Evolutionary conservation across 2,329 filamentous ascomycete genomes (phyloP).

Genomic region (Didymosphaeria variabile): DNA sequence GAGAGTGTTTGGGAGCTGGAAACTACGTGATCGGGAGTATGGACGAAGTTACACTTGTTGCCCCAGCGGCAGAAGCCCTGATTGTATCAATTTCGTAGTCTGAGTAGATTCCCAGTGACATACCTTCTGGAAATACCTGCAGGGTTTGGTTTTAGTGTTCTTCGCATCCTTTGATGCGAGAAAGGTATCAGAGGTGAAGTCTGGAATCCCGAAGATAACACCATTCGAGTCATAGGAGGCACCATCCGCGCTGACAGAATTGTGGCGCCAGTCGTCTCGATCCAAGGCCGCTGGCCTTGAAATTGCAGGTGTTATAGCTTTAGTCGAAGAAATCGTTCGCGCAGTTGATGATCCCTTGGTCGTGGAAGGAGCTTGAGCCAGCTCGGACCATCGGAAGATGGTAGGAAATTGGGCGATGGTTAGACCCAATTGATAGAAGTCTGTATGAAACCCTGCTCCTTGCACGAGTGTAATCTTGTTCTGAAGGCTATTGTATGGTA

Average conservation of each 20-base stretch:
- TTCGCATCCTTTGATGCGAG: neutral
- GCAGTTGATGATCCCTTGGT: constrained; percentile 15
- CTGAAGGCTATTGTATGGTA: constrained; percentile 59
- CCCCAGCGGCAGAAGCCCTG: constrained; percentile 36
- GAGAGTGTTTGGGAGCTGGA: neutral
- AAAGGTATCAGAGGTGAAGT: neutral
- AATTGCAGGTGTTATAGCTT: neutral
- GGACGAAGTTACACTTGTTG: constrained; percentile 33
- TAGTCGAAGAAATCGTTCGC: constrained; percentile 1
- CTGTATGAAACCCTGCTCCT: constrained; percentile 60
- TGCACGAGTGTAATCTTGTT: constrained; percentile 66
- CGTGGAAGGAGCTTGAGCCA: constrained; percentile 15
- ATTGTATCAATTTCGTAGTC: constrained; percentile 12
- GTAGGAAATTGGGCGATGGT: constrained; percentile 61
- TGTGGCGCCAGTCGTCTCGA: constrained; percentile 7
- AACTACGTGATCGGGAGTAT: constrained; percentile 16
- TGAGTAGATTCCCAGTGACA: neutral
- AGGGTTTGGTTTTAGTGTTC: constrained; percentile 21
- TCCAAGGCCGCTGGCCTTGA: neutral
- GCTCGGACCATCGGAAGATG: constrained; percentile 58
- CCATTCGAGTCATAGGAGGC: constrained; percentile 10
- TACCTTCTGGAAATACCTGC: constrained; percentile 40
- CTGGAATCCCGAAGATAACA: constrained; percentile 7
- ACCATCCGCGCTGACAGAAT: neutral
- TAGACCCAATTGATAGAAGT: constrained; percentile 63